A percentile compares a stretch with the other conserved stretches of the same genome.
phyloP scores from a whole-genome alignment of 345 rosid species.

The Eucalyptus sp. region DNA sequence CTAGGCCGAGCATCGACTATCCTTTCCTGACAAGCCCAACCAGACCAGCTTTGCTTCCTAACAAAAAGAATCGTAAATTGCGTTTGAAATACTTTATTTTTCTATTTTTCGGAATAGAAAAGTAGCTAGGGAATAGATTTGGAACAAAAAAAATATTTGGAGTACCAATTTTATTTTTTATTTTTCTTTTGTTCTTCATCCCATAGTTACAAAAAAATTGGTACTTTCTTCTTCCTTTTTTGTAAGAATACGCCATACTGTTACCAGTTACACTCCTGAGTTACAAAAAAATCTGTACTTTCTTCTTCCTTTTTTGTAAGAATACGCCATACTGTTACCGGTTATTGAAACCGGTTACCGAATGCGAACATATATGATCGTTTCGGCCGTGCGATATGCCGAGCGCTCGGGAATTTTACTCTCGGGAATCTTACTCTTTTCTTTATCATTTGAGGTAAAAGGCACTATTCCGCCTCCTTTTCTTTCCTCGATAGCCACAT shows the following conservation, averaged over 20 bases:
- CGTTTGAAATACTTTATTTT: too few species aligned
- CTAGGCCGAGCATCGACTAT: neutral
- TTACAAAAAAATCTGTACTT: neutral
- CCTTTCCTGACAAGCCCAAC: neutral
- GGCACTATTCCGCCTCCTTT: neutral
- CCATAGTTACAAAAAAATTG: rapidly evolving
- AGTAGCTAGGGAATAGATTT: too few species aligned
- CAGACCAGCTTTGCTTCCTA: too few species aligned
- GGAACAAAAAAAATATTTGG: too few species aligned
- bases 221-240: neutral
- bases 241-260: neutral
- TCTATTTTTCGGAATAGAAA: too few species aligned
- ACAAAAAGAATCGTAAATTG: too few species aligned
- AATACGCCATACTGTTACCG: too few species aligned
- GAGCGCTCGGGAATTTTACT: rapidly evolving
- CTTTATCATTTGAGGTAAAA: neutral
- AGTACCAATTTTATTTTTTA: too few species aligned
- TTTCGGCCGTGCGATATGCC: rapidly evolving
- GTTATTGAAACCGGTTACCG: neutral
- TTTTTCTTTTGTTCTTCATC: neutral
- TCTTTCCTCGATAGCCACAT: neutral
- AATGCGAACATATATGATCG: neutral
- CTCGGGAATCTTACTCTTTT: neutral
- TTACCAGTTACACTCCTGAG: neutral
- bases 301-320: too few species aligned